These are phyloP conservation scores for Lepiota brunneoincarnata DNA, from an alignment of 768 basidiomycete genomes.

Conservation along the genomic window DNA sequence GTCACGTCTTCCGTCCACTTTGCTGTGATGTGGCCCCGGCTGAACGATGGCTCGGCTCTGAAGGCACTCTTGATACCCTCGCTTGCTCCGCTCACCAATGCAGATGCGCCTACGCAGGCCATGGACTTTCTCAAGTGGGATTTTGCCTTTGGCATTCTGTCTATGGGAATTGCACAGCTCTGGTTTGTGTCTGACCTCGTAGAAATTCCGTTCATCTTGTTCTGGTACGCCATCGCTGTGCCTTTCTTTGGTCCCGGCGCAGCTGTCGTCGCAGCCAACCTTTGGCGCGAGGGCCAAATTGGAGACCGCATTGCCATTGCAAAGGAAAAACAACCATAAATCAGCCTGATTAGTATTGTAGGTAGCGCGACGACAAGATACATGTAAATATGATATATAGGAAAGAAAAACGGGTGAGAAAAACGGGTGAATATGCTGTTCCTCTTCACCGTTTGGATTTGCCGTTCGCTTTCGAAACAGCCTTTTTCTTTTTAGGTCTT, in stretches of 20 bases:
- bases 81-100: conserved; percentile 22
- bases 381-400: conserved; percentile 8
- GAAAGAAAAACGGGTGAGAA: conserved; percentile 10
- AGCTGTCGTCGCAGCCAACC: conserved; percentile 40
- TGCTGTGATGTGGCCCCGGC: conserved; percentile 33
- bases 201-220: conserved; percentile 30
- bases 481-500: conserved; percentile 43
- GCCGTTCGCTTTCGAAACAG: conserved; percentile 41
- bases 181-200: conserved; percentile 41
- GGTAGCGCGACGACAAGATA: conserved; percentile 8
- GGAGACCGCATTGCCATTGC: conserved; percentile 4
- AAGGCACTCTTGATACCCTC: conserved; percentile 36
- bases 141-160: conserved; percentile 32
- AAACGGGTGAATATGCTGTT: conserved; percentile 6
- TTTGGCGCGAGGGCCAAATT: conserved; percentile 44
- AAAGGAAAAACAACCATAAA: conserved; percentile 8
- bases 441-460: conserved; percentile 35
- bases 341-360: not conserved
- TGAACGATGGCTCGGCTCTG: conserved; percentile 27
- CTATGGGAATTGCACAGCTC: conserved; percentile 41
- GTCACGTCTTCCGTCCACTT: conserved; percentile 41
- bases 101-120: conserved; percentile 24
- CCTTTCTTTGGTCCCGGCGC: conserved; percentile 50
- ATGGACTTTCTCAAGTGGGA: conserved; percentile 55
- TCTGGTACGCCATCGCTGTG: conserved; percentile 43